Percentiles rank a stretch among this genome's conserved stretches.
These are phyloP conservation scores for Craspedostauros australis DNA, from an alignment of 108 stramenopile species.

Conservation along the genomic window DNA sequence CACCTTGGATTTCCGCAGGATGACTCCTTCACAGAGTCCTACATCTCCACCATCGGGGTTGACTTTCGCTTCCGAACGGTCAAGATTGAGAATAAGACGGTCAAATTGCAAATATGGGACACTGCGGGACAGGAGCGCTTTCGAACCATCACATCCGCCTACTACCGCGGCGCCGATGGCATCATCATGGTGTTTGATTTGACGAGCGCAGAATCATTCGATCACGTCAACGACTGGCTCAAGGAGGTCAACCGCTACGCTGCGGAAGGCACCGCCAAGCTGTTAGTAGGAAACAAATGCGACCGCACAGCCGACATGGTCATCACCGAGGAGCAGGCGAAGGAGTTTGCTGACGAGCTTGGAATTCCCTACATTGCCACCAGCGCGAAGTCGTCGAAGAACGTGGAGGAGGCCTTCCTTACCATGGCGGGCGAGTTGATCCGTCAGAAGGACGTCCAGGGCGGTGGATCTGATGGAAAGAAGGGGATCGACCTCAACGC, in stretches of 20 bases:
- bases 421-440: slow-evolving; percentile 98
- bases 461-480: slow-evolving; percentile 29
- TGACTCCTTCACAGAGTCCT: slow-evolving; percentile 97
- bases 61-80: slow-evolving; percentile 98
- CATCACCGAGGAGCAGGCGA: slow-evolving; percentile 86
- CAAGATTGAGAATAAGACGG: slow-evolving; percentile 95
- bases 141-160: slow-evolving; percentile 97
- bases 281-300: slow-evolving; percentile 95
- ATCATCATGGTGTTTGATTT: slow-evolving; percentile 99
- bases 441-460: slow-evolving; percentile 68
- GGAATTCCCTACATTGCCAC: slow-evolving; percentile 98
- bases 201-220: slow-evolving; percentile 95
- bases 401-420: slow-evolving; percentile 97
- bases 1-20: slow-evolving; percentile 42
- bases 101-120: slow-evolving; percentile 98
- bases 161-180: slow-evolving; percentile 93
- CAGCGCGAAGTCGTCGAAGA: slow-evolving; percentile 90
- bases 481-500: slow-evolving; percentile 63
- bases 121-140: slow-evolving; percentile 98
- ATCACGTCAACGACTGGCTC: slow-evolving; percentile 97
- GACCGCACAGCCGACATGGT: slow-evolving; percentile 86
- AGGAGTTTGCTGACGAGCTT: slow-evolving; percentile 92
- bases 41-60: slow-evolving; percentile 99
- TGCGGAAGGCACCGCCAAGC: slow-evolving; percentile 91
- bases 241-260: slow-evolving; percentile 98